A percentile compares a stretch with the other conserved stretches of the same genome.
These are phyloP conservation scores for Tylopilus subfusipes DNA, from an alignment of 768 basidiomycete species.

Conservation along the genomic window DNA sequence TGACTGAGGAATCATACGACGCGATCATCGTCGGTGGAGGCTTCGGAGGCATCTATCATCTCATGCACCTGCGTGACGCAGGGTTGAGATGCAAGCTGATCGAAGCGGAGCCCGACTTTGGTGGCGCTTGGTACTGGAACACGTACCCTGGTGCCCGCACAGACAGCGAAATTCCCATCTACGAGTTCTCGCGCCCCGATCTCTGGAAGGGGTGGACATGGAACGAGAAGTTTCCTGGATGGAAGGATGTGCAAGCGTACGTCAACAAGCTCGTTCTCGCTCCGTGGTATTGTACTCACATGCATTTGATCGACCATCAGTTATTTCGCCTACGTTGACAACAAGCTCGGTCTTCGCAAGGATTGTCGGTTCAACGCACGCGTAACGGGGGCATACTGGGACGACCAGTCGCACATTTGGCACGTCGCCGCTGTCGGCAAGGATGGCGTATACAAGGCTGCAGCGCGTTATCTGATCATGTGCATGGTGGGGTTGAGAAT, in stretches of 20 bases:
- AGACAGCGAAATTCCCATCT: constrained; percentile 9
- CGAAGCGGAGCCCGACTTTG: constrained; percentile 10
- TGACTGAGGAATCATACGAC: constrained; percentile 4
- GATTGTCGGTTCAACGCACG: constrained; percentile 13
- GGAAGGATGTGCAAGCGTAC: constrained; percentile 10
- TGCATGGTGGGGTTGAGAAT: constrained; percentile 6
- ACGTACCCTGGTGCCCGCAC: constrained; percentile 12
- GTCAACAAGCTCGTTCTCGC: background rate
- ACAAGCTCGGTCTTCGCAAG: constrained; percentile 13
- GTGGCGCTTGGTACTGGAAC: constrained; percentile 18
- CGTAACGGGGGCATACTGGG: constrained; percentile 12
- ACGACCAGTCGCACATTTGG: constrained; percentile 8
- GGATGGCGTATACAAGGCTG: constrained; percentile 9
- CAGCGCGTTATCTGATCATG: constrained; percentile 9
- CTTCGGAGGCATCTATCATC: constrained; percentile 8
- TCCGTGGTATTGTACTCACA: background rate
- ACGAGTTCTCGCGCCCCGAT: constrained; percentile 9
- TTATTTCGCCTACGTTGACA: constrained; percentile 14
- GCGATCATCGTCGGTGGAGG: constrained; percentile 10
- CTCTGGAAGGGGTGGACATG: constrained; percentile 14
- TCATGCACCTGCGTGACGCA: constrained; percentile 6
- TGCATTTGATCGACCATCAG: background rate
- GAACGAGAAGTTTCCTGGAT: constrained; percentile 13
- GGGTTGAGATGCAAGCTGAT: constrained; percentile 11
- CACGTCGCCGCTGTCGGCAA: constrained; percentile 1